Evolutionary conservation across 2,329 filamentous ascomycete genomes (phyloP), one percentile per base, ranked within the genome.

Genomic region (Rhexocercosporidium sp.): DNA sequence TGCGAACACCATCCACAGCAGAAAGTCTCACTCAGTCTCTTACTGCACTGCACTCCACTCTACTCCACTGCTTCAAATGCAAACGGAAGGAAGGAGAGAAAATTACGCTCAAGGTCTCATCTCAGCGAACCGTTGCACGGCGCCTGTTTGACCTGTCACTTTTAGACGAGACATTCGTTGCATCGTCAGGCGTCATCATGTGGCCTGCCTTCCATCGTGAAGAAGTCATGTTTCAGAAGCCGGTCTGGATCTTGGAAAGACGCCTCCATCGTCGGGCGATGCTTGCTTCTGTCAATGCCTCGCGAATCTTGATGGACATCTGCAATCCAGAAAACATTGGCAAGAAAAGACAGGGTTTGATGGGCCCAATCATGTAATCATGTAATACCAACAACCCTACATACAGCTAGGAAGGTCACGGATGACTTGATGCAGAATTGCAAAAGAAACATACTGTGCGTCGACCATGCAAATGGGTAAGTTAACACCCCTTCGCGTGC

Each of bases 121-220:
- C 29, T 60, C 56, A 37, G n/a, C 57, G 56, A 64, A 59, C 44
- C 46, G 25, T 29, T 49, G 22, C 39, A 57, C 54, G 8, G 44
- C 47, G 49, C 25, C 25, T 64, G 14, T 31, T 60, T 39, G 68
- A 69, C 54, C 47, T 69, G 65, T 64, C 68, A 67, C 51, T 64
- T 67, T 56, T 64, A 22, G 11, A 41, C 29, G 18, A n/a, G 37
- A n/a, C 56, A 54, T 41, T 37, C 22, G 44, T 27, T 27, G 46
- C 27, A 57, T 8, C 9, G 20, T 25, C 18, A 47, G 11, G 51
- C 8, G 31, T 63, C 27, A 60, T 68, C 60, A 69, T 61, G 64
- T 64, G 46, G 47, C 44, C 44, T 49, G 20, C 56, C 57, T 22
- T 57, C 37, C 53, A 56, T 54, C 63, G 60, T 44, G 31, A 25